Base-by-base conservation (phyloP, 1,284 basidiomycete species). In the Ceratobasidium sp. region DNA sequence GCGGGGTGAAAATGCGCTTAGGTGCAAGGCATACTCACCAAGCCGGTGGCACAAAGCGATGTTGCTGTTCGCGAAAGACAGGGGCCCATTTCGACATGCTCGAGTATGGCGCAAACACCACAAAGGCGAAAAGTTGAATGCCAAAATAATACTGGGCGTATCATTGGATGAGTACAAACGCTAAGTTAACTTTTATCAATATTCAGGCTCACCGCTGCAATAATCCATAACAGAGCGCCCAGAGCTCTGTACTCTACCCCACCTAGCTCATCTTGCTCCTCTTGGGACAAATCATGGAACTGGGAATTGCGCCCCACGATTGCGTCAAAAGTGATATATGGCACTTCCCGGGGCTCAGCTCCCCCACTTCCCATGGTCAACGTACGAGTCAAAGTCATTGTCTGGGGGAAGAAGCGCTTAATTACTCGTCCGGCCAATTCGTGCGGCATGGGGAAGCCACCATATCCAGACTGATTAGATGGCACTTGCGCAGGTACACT, bases 181-280 rank as follows among this genome's bases (percentile, higher is more conserved):
- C 16, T n/a, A 16, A 21, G 14, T 21, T 14, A 16, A 46, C 16
- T 21, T 4, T 72, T 69, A 42, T 56, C 27, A 68, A 75, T 69
- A 19, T 75, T 70, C 52, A 71, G 72, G 60, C 71, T 75, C 75
- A 90, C 89, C 50, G 78, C 76, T 14, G 83, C 81, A 30, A 93
- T 84, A 69, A 93, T 84, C 87, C 89, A 93, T 16, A 93, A 79
- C 47, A 96, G 77, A 2, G 89, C 82, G 70, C 88, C 88, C 67
- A 97, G 79, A 1, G 90, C 93, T n/a, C 93, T 85, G 75, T 94
- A 98, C 77, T 99, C 96, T 14, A 97, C 90, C 5, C 95, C 95
- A 7, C 95, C 95, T 4, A 98, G 81, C 77, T 98, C 94, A 71
- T 96, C 91, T 73, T 93, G 81, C 75, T 98, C 90, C 64, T 93